Evolutionary conservation across 805 yeast species (phyloP), one percentile per base, ranked within the genome.

Genomic region (Schizosaccharomyces lindneri): DNA sequence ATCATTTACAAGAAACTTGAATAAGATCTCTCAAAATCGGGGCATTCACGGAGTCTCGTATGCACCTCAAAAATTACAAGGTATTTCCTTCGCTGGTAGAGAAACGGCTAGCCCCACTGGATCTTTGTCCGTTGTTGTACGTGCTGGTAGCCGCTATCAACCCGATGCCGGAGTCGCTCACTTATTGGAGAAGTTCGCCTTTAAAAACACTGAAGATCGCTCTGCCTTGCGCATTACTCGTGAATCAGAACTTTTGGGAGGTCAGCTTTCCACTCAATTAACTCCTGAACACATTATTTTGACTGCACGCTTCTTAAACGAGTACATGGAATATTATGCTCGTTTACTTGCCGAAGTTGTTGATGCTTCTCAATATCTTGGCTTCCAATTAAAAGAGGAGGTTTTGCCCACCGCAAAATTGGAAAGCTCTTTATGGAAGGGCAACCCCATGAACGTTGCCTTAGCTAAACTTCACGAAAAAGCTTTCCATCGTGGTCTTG

Each of bases 221-320:
- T 84, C 96, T 21, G 95, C 93, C 29, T 79, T 93, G 71, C 85
- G 97, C 77, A 78, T 89, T 70, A 85, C 88, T 70, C 85, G 98
- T 75, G 98, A 93, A 76, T 76, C 89, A 61, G 98, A 90, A 76
- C 80, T 93, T 66, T 78, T 90, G 66, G 97, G 98, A 67, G 97
- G 95, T 71, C 74, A 73, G 64, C 80, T 87, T 73, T 70, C 78
- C 60, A 76, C 95, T 57, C 68, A 70, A 63, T 83, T 87, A 67
- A 81, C 85, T 73, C 84, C 96, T 77, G 97, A 93, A 72, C 77
- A 83, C 68, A 80, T 93, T 65, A 80, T 85, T 64, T 79, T 90
- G 70, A 79, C 80, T 67, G 83, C 97, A 64, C 78, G 79, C 67
- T 93, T 93, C 77, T 79, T 90, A 74, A 82, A 83, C 71, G 86